Evolutionary conservation across 208 protist genomes (phyloP), one percentile per base, ranked within the genome.

Genomic region (Zelonia costaricensis): DNA sequence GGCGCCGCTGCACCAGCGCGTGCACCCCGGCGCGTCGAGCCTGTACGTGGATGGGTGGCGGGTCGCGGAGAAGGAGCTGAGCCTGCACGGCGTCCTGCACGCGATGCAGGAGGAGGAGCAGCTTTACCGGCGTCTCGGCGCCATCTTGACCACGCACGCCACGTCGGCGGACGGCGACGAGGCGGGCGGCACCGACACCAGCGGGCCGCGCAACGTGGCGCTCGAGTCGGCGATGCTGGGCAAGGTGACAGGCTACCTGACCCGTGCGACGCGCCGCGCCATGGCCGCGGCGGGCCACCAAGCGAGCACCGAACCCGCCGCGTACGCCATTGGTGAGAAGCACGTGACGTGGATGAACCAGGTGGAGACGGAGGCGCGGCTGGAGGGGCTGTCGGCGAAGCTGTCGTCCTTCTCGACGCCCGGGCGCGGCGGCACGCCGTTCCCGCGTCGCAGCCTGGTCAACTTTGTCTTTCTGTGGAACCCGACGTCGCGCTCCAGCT

Each of bases 11-110:
- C 54, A 57, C 13, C 35, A 23, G 12, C 30, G 56, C 3, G 15
- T 85, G 9, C n/a, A 23, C 2, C 57, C 57, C n/a, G 74, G 80
- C 18, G 4, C 35, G 16, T 63, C 71, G 2, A 60, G 53, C 9
- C 46, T 79, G 55, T 79, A 85, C 49, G 52, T 92, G 33, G 73
- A 92, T 33, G 78, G 85, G 42, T 72, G 72, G 54, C 42, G 40
- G 16, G 49, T 92, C 10, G 22, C 27, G 20, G 58, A 57, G 25
- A 43, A 48, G 20, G 56, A 80, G 2, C 27, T 82, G 13, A 76
- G 71, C 45, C 42, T 93, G 3, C 89, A 84, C 47, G 53, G 66
- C 20, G 58, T 91, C 25, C 44, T 94, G 15, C 38, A 81, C 33
- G 76, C 70, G 9, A 20, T 93, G 13, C 46, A 65, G 13, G 51